These are phyloP conservation scores for Poterioochromonas sp. DNA, from an alignment of 352 stramenopile genomes.

Conservation along the genomic window DNA sequence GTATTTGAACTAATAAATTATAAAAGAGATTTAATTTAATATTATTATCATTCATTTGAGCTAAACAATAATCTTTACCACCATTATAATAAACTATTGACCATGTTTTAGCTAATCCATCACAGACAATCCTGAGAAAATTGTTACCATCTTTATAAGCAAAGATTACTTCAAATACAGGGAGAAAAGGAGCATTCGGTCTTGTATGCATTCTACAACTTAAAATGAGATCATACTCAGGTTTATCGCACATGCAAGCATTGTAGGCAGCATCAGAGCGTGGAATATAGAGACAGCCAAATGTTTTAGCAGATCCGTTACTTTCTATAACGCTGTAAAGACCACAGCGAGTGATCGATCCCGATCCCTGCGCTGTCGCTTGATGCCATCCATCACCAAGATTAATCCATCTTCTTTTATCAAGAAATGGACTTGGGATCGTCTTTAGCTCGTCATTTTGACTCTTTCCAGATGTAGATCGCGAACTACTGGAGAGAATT, in stretches of 20 bases:
- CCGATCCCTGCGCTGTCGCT: neutral
- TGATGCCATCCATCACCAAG: constrained; percentile 14
- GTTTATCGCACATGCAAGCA: neutral
- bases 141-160: neutral
- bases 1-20: neutral
- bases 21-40: constrained; percentile 1
- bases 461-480: no score
- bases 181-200: neutral
- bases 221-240: constrained; percentile 2
- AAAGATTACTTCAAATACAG: neutral
- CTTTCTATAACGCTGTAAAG: constrained; percentile 1
- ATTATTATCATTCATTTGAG: neutral
- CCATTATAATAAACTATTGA: neutral
- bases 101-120: neutral
- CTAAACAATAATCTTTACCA: neutral
- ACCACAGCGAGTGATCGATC: neutral
- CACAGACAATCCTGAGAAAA: neutral
- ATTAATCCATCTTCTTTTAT: no score
- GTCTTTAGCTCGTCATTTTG: no score
- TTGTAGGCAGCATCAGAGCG: neutral
- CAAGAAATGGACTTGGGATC: no score
- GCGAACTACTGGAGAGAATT: no score
- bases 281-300: neutral
- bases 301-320: neutral
- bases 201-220: neutral